phyloP scores from a whole-genome alignment of 2,329 filamentous ascomycete genomes.

The Drechslera avenae region DNA sequence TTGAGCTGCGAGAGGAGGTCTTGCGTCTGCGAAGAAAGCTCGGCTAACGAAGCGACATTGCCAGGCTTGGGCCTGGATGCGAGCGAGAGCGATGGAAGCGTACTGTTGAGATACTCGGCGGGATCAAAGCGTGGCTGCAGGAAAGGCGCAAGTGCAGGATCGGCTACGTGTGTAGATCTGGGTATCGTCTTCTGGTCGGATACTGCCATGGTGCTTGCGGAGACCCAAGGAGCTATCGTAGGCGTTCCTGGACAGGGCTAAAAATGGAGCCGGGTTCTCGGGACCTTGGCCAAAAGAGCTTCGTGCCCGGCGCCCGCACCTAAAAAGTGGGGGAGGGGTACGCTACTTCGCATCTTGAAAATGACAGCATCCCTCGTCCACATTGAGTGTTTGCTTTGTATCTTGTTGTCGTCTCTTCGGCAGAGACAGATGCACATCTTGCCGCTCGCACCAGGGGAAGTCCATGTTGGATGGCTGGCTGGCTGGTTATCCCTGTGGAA shows the following conservation, averaged over 20 bases:
- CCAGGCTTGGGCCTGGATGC: constrained; percentile 48
- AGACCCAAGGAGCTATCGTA: constrained; percentile 13
- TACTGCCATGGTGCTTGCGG: constrained; percentile 33
- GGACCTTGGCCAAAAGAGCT: constrained; percentile 11
- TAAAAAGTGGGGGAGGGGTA: constrained; percentile 24
- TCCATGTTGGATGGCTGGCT: not conserved
- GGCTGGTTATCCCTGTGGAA: not conserved
- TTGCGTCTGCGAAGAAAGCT: constrained; percentile 81
- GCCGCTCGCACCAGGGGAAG: not conserved
- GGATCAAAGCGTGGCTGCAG: constrained; percentile 78
- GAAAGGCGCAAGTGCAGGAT: constrained; percentile 76
- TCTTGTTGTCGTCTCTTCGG: not conserved
- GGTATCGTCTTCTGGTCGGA: constrained; percentile 25
- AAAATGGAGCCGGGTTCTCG: constrained; percentile 19
- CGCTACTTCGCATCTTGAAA: constrained; percentile 5
- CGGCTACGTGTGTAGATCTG: constrained; percentile 64
- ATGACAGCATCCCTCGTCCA: constrained; percentile 7
- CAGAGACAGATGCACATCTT: not conserved
- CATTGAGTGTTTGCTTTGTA: not conserved
- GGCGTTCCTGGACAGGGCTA: constrained; percentile 23
- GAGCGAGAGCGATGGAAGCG: constrained; percentile 69
- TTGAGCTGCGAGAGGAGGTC: constrained; percentile 85
- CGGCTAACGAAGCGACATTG: constrained; percentile 66
- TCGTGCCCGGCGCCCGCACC: constrained; percentile 9
- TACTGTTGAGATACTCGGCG: constrained; percentile 81